A percentile compares a stretch with the other conserved stretches of the same genome.
Evolutionary conservation across 2,329 filamentous ascomycete species (phyloP).

Genomic region (Pyrenophora teres): DNA sequence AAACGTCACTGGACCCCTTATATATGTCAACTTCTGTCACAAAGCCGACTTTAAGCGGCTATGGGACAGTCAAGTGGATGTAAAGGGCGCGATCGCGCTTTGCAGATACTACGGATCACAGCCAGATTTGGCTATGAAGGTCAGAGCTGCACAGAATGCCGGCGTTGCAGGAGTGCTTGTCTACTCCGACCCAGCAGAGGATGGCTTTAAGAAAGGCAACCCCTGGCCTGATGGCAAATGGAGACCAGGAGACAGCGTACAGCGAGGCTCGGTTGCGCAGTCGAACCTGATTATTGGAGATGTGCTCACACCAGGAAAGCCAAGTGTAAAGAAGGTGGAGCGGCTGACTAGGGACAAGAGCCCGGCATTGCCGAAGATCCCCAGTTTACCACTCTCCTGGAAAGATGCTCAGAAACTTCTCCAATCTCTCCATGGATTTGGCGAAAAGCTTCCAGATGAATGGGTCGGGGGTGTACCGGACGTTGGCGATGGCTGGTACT

Average conservation of each 20-base stretch:
- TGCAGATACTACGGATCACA: slow-evolving; percentile 80
- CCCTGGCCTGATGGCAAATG: slow-evolving; percentile 77
- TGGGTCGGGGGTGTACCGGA: slow-evolving; percentile 82
- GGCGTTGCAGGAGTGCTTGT: slow-evolving; percentile 88
- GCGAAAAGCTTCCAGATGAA: slow-evolving; percentile 66
- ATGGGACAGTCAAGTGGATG: slow-evolving; percentile 70
- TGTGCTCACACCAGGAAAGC: slow-evolving; percentile 86
- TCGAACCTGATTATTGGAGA: slow-evolving; percentile 86
- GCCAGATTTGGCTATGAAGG: slow-evolving; percentile 74
- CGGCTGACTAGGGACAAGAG: slow-evolving; percentile 73
- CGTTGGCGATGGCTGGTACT: slow-evolving; percentile 76
- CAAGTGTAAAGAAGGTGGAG: slow-evolving; percentile 68
- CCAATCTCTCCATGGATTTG: slow-evolving; percentile 74
- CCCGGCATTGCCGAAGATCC: slow-evolving; percentile 76
- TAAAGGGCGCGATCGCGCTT: slow-evolving; percentile 80
- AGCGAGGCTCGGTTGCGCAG: slow-evolving; percentile 79
- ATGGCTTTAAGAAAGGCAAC: slow-evolving; percentile 76
- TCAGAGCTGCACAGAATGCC: slow-evolving; percentile 85
- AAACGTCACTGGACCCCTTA: slow-evolving; percentile 80
- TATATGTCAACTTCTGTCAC: slow-evolving; percentile 93
- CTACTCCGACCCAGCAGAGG: slow-evolving; percentile 87
- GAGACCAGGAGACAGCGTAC: slow-evolving; percentile 81
- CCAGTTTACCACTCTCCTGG: slow-evolving; percentile 88
- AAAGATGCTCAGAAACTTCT: slow-evolving; percentile 82
- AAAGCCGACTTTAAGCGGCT: slow-evolving; percentile 79